Conservation (phyloP, 352 stramenopile species). For the Pythium myriotylum region DNA sequence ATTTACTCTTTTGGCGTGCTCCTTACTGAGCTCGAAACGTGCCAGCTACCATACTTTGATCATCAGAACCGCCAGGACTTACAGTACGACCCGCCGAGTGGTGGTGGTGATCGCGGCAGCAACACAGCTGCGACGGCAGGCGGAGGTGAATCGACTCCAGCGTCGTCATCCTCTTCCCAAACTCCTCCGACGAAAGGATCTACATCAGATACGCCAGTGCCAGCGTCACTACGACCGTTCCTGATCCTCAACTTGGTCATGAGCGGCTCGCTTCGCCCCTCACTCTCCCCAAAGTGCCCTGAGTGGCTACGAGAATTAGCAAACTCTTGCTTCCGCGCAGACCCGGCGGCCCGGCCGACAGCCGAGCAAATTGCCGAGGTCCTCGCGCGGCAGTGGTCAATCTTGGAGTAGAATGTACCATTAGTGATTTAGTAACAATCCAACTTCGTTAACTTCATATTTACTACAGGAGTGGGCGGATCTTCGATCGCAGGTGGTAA, state of each 20-base stretch:
- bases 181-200: not conserved
- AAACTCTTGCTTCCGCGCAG: not conserved
- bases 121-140: not conserved
- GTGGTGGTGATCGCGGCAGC: not conserved
- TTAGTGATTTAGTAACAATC: not conserved
- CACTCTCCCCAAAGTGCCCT: slow-evolving; percentile 10
- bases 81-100: not conserved
- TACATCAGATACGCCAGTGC: not conserved
- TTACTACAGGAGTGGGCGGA: slow-evolving; percentile 13
- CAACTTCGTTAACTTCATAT: not conserved
- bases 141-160: not conserved
- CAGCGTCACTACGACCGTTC: slow-evolving; percentile 13
- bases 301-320: slow-evolving; percentile 18
- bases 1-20: slow-evolving; percentile 26
- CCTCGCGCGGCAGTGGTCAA: slow-evolving; percentile 5
- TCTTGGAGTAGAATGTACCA: slow-evolving; percentile 10
- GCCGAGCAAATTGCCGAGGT: slow-evolving; percentile 1
- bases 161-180: not conserved
- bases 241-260: slow-evolving; percentile 26
- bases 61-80: slow-evolving; percentile 27
- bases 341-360: slow-evolving; percentile 2
- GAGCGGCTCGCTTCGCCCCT: slow-evolving; percentile 15
- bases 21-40: slow-evolving; percentile 20
- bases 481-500: slow-evolving; percentile 25
- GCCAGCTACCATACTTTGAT: slow-evolving; percentile 10